Evolutionary conservation across 202 grass and related monocot genomes (phyloP).

Genomic region (Brachypodium distachyon): DNA sequence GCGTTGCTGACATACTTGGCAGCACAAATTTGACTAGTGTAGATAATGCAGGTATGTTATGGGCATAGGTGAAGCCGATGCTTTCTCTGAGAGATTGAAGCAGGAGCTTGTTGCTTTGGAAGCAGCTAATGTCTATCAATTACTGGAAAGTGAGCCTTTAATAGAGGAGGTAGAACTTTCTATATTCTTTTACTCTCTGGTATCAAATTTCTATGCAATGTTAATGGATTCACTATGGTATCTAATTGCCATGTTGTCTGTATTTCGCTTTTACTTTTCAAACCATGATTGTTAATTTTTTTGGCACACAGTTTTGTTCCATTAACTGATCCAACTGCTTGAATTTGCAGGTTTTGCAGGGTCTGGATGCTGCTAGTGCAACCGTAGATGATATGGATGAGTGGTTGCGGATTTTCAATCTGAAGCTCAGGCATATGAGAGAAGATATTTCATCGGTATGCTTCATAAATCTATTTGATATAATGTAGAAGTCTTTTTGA

Average conservation of each 20-base stretch:
- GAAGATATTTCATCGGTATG: slow-evolving; percentile 98
- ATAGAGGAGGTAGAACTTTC: slow-evolving; percentile 75
- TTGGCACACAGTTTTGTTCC: slow-evolving; percentile 12
- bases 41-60: slow-evolving; percentile 87
- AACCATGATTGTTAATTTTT: background rate
- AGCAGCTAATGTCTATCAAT: slow-evolving; percentile 86
- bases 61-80: slow-evolving; percentile 98
- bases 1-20: background rate
- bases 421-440: slow-evolving; percentile 98
- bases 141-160: slow-evolving; percentile 92
- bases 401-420: slow-evolving; percentile 92
- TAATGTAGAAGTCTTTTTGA: background rate
- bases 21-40: slow-evolving; percentile 16
- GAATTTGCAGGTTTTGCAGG: slow-evolving; percentile 75
- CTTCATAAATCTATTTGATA: slow-evolving; percentile 14
- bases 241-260: background rate
- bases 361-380: slow-evolving; percentile 74
- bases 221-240: slow-evolving; percentile 1
- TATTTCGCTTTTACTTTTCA: background rate
- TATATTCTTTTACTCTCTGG: background rate
- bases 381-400: slow-evolving; percentile 97
- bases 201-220: slow-evolving; percentile 11
- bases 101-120: slow-evolving; percentile 94
- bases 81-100: slow-evolving; percentile 98
- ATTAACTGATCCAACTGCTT: slow-evolving; percentile 18